Evolutionary conservation across 2,329 filamentous ascomycete species (phyloP).

Genomic region (Scytalidium sp.): DNA sequence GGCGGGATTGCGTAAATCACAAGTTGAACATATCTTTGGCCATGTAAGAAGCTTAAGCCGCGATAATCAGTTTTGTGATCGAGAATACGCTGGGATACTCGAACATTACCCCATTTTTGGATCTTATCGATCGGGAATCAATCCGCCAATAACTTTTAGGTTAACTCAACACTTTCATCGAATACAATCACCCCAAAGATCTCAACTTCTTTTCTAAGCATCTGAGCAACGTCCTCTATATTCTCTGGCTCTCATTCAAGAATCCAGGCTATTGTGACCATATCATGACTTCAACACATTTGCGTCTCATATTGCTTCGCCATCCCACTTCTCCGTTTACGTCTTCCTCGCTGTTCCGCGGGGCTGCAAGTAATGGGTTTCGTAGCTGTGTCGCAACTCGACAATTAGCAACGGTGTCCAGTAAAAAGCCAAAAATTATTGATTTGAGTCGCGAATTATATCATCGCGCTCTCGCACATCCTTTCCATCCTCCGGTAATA

Average conservation of each 20-base stretch:
- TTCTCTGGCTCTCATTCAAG: no score
- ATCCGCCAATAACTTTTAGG: neutral
- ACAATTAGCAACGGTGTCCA: neutral
- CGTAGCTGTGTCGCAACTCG: neutral
- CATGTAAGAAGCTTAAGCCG: neutral
- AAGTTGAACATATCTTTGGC: neutral
- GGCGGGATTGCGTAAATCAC: no score
- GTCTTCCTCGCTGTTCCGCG: neutral
- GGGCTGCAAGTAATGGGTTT: neutral
- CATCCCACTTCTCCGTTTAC: neutral
- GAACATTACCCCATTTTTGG: neutral
- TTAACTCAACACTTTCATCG: neutral
- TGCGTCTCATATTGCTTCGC: neutral
- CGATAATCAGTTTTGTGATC: neutral
- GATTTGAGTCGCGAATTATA: neutral
- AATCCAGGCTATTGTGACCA: neutral
- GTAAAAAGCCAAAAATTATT: constrained; percentile 1
- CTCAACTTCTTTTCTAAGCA: neutral
- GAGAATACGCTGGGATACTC: neutral
- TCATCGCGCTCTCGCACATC: constrained; percentile 1
- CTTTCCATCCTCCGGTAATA: constrained; percentile 1
- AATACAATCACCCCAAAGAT: neutral
- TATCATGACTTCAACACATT: neutral
- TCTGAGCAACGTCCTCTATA: no score
- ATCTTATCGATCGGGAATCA: neutral